Percentiles rank a stretch among this genome's conserved stretches.
Evolutionary conservation across 768 basidiomycete genomes (phyloP).

Genomic region (Clavaria fumosa): DNA sequence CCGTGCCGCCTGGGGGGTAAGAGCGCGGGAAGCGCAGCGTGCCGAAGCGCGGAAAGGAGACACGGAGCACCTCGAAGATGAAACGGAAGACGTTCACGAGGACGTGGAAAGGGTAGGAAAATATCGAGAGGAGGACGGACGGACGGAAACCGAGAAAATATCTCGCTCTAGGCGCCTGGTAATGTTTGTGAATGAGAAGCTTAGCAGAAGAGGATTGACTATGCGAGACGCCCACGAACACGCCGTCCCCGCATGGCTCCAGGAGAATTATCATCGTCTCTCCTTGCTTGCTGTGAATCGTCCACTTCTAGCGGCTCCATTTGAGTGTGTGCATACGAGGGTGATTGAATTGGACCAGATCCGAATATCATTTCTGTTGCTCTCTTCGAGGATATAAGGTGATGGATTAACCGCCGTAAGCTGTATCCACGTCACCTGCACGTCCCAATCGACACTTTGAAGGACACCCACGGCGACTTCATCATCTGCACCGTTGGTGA

Average conservation of each 20-base stretch:
- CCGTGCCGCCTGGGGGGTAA: constrained; percentile 37
- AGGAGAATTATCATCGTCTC: too few species aligned
- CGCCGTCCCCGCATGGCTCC: too few species aligned
- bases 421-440: constrained; percentile 32
- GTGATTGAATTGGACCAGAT: constrained; percentile 10
- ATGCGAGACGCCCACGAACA: too few species aligned
- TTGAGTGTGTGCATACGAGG: constrained; percentile 2
- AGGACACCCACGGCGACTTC: constrained; percentile 48
- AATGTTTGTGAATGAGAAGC: too few species aligned
- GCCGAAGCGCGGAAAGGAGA: constrained; percentile 46
- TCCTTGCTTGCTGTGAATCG: constrained; percentile 34
- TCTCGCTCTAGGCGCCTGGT: too few species aligned
- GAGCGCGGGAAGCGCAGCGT: constrained; percentile 31
- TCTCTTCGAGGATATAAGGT: constrained; percentile 20
- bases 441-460: constrained; percentile 52
- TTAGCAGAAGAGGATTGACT: too few species aligned
- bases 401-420: not conserved
- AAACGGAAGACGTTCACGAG: constrained; percentile 47
- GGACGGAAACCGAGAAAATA: too few species aligned
- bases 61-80: constrained; percentile 47
- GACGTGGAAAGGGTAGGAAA: constrained; percentile 46
- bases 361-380: constrained; percentile 50
- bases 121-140: too few species aligned
- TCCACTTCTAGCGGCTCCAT: constrained; percentile 35
- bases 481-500: constrained; percentile 45